A percentile compares a stretch with the other conserved stretches of the same genome.
phyloP scores from a whole-genome alignment of 306 rosid species.

The Lathyrus sativus region DNA sequence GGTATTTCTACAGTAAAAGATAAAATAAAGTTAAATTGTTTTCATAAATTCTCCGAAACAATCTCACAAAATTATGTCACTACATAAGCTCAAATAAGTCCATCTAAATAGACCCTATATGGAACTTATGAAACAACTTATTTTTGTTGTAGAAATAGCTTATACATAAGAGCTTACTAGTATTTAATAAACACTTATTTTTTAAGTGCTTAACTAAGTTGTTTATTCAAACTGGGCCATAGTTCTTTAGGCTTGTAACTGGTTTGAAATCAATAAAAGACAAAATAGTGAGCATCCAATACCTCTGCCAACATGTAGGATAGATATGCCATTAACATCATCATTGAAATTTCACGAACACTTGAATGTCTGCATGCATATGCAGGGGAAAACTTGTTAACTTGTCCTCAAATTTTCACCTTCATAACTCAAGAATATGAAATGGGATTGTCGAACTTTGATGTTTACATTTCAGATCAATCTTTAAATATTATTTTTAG shows the following conservation, averaged over 20 bases:
- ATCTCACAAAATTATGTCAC: too few species aligned
- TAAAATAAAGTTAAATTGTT: too few species aligned
- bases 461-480: background rate
- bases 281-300: background rate
- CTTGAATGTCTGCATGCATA: constrained; percentile 73
- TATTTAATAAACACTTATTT: background rate
- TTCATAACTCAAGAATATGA: too few species aligned
- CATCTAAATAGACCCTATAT: too few species aligned
- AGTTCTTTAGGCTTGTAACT: constrained; percentile 22
- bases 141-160: background rate
- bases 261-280: background rate
- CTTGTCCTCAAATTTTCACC: too few species aligned
- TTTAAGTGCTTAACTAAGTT: background rate
- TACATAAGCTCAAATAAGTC: too few species aligned
- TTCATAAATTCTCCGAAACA: too few species aligned
- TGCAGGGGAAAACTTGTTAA: constrained; percentile 19
- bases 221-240: background rate
- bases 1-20: too few species aligned
- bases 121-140: background rate
- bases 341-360: constrained; percentile 76
- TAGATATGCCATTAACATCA: constrained; percentile 88
- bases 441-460: too few species aligned
- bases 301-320: constrained; percentile 97
- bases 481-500: constrained; percentile 13
- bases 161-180: background rate